Evolutionary conservation across 108 stramenopile genomes (phyloP), one percentile per base, ranked within the genome.

Genomic region (Discostella stelligeroides): DNA sequence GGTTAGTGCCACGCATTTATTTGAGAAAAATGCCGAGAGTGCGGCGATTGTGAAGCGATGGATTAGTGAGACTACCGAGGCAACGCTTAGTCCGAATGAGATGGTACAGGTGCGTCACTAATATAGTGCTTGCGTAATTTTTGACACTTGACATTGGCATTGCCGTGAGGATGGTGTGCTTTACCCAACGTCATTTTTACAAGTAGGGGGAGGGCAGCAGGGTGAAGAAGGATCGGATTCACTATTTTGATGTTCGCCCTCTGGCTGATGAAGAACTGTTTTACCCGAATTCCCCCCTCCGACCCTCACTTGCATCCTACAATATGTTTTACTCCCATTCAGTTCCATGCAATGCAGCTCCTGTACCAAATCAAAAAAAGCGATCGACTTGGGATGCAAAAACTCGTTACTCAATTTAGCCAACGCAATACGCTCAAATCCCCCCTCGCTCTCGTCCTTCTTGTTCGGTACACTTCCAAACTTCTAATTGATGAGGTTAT

Each of bases 301-400:
- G n/a, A n/a, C 51, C 55, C 21, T 23, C 63, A 45, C 48, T n/a
- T n/a, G n/a, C n/a, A n/a, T n/a, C 27, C 42, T 11, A 48, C 37
- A 29, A 28, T 47, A 30, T 29, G 45, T 34, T 34, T 6, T 34
- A 34, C 34, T 34, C 48, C 27, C 23, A 47, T 23, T 48, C 58
- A 94, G 72, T 98, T 95, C 82, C 99, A 99, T 67, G 99, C 98
- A 25, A 94, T 99, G 76, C 91, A 97, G 63, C 89, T 99, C n/a
- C 88, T 99, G 17, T 99, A 99, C 80, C 87, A 96, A 73, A 96
- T 98, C 86, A 99, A 99, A 81, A 84, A 88, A 23, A 94, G 96
- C 69, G 99, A 99, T 84, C 85, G 89, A 24, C 90, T 99, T 17
- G 99, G 97, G 12, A 88, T 99, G 45, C 92, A 94, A 75, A 98